Evolutionary conservation across 2,329 filamentous ascomycete species (phyloP).

Genomic region (Colletotrichum sidae): DNA sequence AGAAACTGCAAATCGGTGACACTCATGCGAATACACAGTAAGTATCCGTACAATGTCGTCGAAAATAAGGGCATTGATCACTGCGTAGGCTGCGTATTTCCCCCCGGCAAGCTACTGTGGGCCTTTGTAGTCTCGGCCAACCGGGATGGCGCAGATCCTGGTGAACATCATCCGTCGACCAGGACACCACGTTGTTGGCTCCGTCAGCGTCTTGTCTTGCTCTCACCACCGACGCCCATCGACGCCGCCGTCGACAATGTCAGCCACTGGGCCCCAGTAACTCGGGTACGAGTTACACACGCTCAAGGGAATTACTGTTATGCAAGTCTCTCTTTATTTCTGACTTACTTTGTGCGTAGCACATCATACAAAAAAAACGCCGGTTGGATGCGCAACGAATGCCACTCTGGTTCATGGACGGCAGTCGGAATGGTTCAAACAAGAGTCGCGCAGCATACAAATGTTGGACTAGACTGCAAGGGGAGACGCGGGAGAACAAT

Average conservation of each 20-base stretch:
- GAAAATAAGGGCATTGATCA: slow-evolving; percentile 23
- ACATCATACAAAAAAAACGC: slow-evolving; percentile 18
- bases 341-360: background rate
- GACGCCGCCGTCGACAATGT: background rate
- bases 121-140: slow-evolving; percentile 7
- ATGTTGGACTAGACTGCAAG: slow-evolving; percentile 7
- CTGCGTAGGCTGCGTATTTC: slow-evolving; percentile 8
- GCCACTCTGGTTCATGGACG: slow-evolving; percentile 7
- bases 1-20: too few relatives aligned
- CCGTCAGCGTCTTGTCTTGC: slow-evolving; percentile 18
- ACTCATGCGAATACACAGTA: background rate
- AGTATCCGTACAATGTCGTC: slow-evolving; percentile 19
- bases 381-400: slow-evolving; percentile 1
- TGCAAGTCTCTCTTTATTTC: slow-evolving; percentile 4
- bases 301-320: background rate
- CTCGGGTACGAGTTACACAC: slow-evolving; percentile 22
- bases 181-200: slow-evolving; percentile 33
- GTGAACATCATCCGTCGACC: slow-evolving; percentile 35
- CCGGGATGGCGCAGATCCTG: slow-evolving; percentile 29
- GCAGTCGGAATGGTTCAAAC: background rate
- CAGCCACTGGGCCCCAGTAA: slow-evolving; percentile 10
- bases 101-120: slow-evolving; percentile 8
- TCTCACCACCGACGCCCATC: background rate
- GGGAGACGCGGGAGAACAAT: background rate
- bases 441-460: background rate